Evolutionary conservation across 2,329 filamentous ascomycete genomes (phyloP), one percentile per base, ranked within the genome.

Genomic region (Calonectria ilicicola): DNA sequence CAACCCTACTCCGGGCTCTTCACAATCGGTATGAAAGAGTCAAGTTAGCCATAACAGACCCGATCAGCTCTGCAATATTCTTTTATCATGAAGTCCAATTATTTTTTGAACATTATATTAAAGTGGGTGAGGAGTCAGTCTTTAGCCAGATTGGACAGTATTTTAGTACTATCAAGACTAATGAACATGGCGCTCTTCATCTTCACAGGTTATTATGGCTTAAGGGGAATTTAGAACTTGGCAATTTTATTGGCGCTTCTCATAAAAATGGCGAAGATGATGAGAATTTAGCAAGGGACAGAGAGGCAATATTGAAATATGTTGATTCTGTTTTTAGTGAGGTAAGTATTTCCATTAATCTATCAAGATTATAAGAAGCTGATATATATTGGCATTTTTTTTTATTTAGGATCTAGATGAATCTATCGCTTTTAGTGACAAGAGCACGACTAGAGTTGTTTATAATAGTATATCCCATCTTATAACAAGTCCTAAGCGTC

Each of bases 251-350:
- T 47, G 15, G 53, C 27, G 14, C 40, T 19, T 26, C 38, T 40
- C 2, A 15, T 14, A 12, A 40, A 7, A 27, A 21, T 29, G 53
- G 51, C n/a, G 56, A 5, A 29, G 8, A 68, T 42, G 32, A 68
- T 63, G 32, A 67, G 51, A 49, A 21, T 49, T 51, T 15, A 42
- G 51, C 51, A 9, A 67, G 21, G 27, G 51, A 67, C 15, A 9
- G 40, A n/a, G 65, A 62, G 56, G 29, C 8, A 29, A 29, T 29
- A 29, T 29, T 29, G 8, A 29, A 29, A 29, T 29, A 29, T 29
- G 8, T 68, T 29, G 32, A 68, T 63, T 62, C 21, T 44, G 32
- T 68, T 44, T 69, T 69, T 47, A 26, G n/a, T 21, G 38, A 70
- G 49, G 60, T 60, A 70, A 29, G 8, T 29, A 29, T 29, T 29